Conservation (phyloP, 1,139 yeast species). For the Protomyces inundatus region DNA sequence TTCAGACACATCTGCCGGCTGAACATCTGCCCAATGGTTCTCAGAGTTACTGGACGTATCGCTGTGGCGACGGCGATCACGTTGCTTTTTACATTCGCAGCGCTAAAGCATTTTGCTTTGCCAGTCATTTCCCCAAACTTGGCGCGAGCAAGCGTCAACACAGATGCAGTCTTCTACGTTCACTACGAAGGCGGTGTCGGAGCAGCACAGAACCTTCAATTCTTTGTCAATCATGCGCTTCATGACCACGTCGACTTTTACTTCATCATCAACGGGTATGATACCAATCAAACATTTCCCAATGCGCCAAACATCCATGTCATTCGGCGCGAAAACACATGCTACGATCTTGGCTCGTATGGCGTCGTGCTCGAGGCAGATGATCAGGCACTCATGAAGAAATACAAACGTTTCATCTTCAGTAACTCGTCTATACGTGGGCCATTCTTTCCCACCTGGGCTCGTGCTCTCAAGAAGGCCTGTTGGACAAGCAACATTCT, state of each 20-base stretch:
- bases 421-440: conserved; percentile 15
- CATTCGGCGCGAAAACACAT: conserved; percentile 10
- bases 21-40: too few relatives aligned
- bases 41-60: too few relatives aligned
- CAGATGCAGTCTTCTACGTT: conserved; percentile 1
- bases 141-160: background rate
- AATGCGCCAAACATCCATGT: conserved; percentile 1
- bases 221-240: conserved; percentile 17
- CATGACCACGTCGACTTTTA: conserved; percentile 12
- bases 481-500: conserved; percentile 12
- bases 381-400: background rate
- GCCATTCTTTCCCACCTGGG: conserved; percentile 22
- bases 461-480: background rate
- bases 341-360: conserved; percentile 13
- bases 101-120: too few relatives aligned
- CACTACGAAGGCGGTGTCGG: conserved; percentile 7
- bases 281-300: conserved; percentile 1
- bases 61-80: too few relatives aligned
- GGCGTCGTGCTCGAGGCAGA: conserved; percentile 5
- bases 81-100: too few relatives aligned
- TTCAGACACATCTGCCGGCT: too few relatives aligned
- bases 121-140: too few relatives aligned
- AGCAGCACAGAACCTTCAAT: background rate
- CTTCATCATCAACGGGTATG: conserved; percentile 18
- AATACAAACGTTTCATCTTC: conserved; percentile 17